A percentile compares a stretch with the other conserved stretches of the same genome.
Evolutionary conservation across 2,329 filamentous ascomycete species (phyloP).

Genomic region (Colletotrichum tofieldiae): DNA sequence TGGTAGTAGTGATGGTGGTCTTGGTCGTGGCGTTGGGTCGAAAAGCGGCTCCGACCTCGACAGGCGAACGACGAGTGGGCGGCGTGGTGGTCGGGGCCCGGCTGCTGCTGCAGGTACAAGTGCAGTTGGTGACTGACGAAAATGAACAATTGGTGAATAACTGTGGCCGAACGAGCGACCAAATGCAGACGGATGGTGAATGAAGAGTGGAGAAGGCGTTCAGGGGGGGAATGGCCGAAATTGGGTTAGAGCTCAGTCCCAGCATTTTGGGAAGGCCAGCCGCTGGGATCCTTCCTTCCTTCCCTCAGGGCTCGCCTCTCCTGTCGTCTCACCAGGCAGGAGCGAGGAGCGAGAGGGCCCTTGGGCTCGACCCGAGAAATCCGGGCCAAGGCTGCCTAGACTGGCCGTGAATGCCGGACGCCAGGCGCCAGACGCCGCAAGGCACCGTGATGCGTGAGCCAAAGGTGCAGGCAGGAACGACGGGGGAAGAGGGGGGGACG

Average conservation of each 20-base stretch:
- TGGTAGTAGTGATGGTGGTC: neutral
- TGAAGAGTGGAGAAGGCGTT: slow-evolving; percentile 25
- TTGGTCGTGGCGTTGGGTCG: slow-evolving; percentile 1
- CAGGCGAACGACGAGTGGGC: slow-evolving; percentile 1
- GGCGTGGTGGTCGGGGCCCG: neutral
- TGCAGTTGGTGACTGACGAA: slow-evolving; percentile 25
- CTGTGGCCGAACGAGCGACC: slow-evolving; percentile 5
- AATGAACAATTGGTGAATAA: slow-evolving; percentile 32
- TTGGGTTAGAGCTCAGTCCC: slow-evolving; percentile 42
- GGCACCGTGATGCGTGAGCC: neutral
- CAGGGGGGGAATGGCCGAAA: slow-evolving; percentile 34
- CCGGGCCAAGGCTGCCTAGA: neutral
- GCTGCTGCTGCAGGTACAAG: neutral
- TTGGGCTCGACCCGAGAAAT: neutral
- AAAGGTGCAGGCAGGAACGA: slow-evolving; percentile 13
- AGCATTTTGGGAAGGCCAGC: slow-evolving; percentile 39
- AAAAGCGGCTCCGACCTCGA: neutral
- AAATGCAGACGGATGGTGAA: neutral
- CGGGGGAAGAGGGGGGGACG: neutral
- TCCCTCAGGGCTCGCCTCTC: neutral
- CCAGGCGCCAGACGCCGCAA: neutral
- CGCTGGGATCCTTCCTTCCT: slow-evolving; percentile 6
- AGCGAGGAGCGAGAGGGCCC: neutral
- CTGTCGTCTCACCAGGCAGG: neutral
- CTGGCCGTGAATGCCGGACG: neutral